Base-by-base conservation (phyloP, 2,329 filamentous ascomycete genomes). In the Talaromyces sp. region DNA sequence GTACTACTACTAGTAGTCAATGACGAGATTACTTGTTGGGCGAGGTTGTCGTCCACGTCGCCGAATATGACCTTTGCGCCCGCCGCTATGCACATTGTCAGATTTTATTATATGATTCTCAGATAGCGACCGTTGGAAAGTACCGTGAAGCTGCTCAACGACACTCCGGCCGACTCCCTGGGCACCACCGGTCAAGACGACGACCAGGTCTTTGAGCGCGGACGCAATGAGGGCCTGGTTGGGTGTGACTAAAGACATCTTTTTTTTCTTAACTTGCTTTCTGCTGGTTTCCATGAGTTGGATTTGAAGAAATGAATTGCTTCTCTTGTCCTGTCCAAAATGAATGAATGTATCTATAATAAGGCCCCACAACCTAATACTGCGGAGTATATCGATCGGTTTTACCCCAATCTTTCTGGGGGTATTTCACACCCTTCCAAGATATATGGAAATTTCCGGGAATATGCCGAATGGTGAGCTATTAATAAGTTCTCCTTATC, bases 131-230 rank as follows among this genome's bases (percentile, higher is more conserved):
- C n/a, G 17, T 1, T 13, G 21, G 9, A 27, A 55, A 35, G 38
- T 55, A 62, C 63, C 21, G 29, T 63, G 56, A 11, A 67, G 64
- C 19, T 67, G 66, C 29, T 63, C 59, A 11, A 66, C 61, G 14
- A 65, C 62, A 32, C 63, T 64, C 21, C 66, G 64, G 8, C 68
- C 68, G 17, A 70, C 64, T 3, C 68, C 68, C 21, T 65, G 79
- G 4, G 77, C 77, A 35, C 77, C 78, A 62, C 78, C 78, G 3
- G 78, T 80, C 17, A 80, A 71, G 62, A 80, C 74, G 56, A 80
- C 73, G n/a, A 78, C 67, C 69, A 78, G 79, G 70, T 71, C 75
- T 68, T 62, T 59, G 31, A 70, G 60, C 8, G 58, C 53, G 29
- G 57, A 14, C 24, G 49, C 31, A 10, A 66, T 69, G 11, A 67